Base-by-base conservation (phyloP, 345 rosid genomes). In the Reutealis trisperma region DNA sequence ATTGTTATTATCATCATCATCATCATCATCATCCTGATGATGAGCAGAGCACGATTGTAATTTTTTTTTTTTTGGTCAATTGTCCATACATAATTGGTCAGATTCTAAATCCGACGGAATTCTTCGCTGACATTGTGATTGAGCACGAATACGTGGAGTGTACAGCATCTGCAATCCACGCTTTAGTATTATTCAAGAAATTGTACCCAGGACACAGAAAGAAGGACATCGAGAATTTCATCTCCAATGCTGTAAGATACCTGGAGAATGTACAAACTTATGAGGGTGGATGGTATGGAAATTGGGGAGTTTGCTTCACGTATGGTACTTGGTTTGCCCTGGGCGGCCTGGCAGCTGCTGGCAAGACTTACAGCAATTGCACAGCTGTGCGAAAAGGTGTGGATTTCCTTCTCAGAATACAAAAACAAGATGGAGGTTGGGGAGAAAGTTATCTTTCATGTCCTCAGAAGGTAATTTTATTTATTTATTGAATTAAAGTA, bases 281-380 rank as follows among this genome's bases (percentile, higher is more conserved):
- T 0, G 88, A 90, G 37, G 96, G 96, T 67, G 87, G 86, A 67
- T 89, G 95, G 94, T 87, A 88, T 75, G 91, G 91, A n/a, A 85
- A 82, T 16, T 88, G 91, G 91, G 91, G 91, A 58, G 77, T 88
- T 52, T 88, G 89, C 78, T 88, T 86, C 81, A 80, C 85, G 41
- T 86, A 88, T 27, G 89, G 84, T n/a, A 55, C 88, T 4, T 72
- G 82, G 82, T 88, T 88, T 73, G 87, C 88, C 2, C 84, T 85
- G 11, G 87, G 83, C 78, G 89, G 88, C 25, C 80, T 87, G 14
- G 80, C 84, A n/a, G 88, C 89, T 45, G 81, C 80, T 14, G 89
- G 92, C 5, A 89, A 82, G 79, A 87, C 80, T 5, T 86, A 83
- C 66, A 55, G 44, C 24, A 83, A 83, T 60, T 78, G 82, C 49